Evolutionary conservation across 2,329 filamentous ascomycete species (phyloP), one percentile per base, ranked within the genome.

Genomic region (Arachnopeziza araneosa): DNA sequence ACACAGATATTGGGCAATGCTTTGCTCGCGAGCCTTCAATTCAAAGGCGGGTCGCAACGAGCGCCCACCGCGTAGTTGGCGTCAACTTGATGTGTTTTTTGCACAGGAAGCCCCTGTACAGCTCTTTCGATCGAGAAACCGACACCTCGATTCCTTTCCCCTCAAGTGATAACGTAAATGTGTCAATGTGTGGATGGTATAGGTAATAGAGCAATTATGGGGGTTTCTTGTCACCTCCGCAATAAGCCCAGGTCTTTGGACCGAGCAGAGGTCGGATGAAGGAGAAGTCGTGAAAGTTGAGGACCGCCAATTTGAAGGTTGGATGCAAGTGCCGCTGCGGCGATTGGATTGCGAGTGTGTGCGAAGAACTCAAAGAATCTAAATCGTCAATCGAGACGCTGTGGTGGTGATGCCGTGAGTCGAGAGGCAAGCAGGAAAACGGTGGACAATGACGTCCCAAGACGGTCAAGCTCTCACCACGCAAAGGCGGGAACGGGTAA

Each of bases 161-260:
- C 64, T 52, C 52, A 49, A 54, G 21, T 36, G 50, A 23, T 26
- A 44, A 26, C 55, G 24, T 58, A 49, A 19, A 57, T 50, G 44
- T 60, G 30, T 10, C 57, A 58, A 59, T 51, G 50, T 63, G 50
- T 63, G 3, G 21, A 24, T 52, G 8, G 50, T 17, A 19, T 44
- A 44, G 36, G 6, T 44, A 8, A 19, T 44, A 44, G 36, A 19
- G 36, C 36, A 93, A 79, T 97, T 98, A 98, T 83, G 93, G 93
- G 76, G 95, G 93, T 80, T 96, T 93, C 82, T 92, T 95, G 83
- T 95, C 91, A 81, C 92, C 90, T 89, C 93, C 93, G 83, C 87
- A 87, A 78, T 93, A 93, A 86, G 96, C 92, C 92, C 92, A 91
- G 83, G 87, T 87, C 76, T 87, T 87, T 78, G 92, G 93, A 83